A percentile compares a stretch with the other conserved stretches of the same genome.
These are phyloP conservation scores for Cyberlindnera samutprakarnensis DNA, from an alignment of 805 yeast genomes.

Conservation along the genomic window DNA sequence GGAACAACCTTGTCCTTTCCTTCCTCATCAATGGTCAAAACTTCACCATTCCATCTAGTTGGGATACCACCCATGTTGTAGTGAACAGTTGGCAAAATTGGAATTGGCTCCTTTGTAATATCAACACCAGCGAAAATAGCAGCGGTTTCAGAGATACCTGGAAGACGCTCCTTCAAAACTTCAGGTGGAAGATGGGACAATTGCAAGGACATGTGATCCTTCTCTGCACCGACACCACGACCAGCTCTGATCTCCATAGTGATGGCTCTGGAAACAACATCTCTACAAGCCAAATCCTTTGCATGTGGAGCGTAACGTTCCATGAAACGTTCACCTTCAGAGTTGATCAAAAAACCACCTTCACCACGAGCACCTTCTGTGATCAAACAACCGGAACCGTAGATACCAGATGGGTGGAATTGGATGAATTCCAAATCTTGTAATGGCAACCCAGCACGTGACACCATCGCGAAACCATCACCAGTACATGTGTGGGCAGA, in stretches of 20 bases:
- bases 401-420: constrained; percentile 99
- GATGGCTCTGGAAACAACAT: constrained; percentile 96
- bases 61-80: constrained; percentile 99
- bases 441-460: constrained; percentile 96
- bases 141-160: constrained; percentile 99
- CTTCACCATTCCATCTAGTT: constrained; percentile 97
- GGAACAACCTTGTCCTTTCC: constrained; percentile 91
- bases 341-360: constrained; percentile 94
- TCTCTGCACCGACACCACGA: constrained; percentile 96
- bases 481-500: constrained; percentile 99
- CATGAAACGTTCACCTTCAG: constrained; percentile 99
- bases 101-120: constrained; percentile 98
- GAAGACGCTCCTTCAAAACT: constrained; percentile 90
- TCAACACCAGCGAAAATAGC: constrained; percentile 98
- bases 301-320: constrained; percentile 99
- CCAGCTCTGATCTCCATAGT: constrained; percentile 98
- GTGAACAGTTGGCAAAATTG: constrained; percentile 96
- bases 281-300: constrained; percentile 97
- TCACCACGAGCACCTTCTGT: constrained; percentile 99
- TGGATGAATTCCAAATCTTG: constrained; percentile 97
- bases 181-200: constrained; percentile 88
- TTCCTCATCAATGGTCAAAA: constrained; percentile 65
- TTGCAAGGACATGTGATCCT: constrained; percentile 94
- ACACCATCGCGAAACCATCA: constrained; percentile 97
- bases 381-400: constrained; percentile 97